Percentiles rank a stretch among this genome's conserved stretches.
These are phyloP conservation scores for Entomortierella parvispora DNA, from an alignment of 192 early-diverging fungal genomes.

Conservation along the genomic window DNA sequence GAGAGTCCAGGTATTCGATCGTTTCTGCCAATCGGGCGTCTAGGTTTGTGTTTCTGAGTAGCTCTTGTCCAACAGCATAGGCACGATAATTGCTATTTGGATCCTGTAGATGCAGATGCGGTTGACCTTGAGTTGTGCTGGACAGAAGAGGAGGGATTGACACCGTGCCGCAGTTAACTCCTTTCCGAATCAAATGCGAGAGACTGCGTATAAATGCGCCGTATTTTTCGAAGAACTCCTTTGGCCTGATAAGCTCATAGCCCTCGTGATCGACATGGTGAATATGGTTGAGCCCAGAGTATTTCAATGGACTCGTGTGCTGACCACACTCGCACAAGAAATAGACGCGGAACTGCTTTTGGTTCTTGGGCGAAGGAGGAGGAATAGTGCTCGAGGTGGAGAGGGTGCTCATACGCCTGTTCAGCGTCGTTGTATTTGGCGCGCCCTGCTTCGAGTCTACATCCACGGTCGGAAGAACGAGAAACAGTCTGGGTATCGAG, in stretches of 20 bases:
- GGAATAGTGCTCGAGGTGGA: not conserved
- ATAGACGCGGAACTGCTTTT: conserved; percentile 32
- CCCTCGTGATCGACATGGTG: conserved; percentile 40
- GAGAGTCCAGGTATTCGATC: conserved; percentile 31
- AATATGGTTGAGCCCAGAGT: conserved; percentile 27
- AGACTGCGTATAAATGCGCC: conserved; percentile 23
- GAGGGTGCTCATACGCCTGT: not conserved
- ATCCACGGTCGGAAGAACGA: conserved; percentile 16
- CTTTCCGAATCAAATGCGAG: conserved; percentile 29
- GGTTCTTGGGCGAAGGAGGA: not conserved
- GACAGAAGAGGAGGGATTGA: conserved; percentile 25
- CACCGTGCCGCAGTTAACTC: conserved; percentile 20
- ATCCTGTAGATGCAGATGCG: conserved; percentile 12
- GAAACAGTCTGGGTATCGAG: conserved; percentile 23
- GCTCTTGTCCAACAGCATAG: conserved; percentile 15
- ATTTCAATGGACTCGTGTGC: conserved; percentile 10
- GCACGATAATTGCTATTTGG: conserved; percentile 11
- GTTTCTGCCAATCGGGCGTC: conserved; percentile 25
- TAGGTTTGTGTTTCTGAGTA: conserved; percentile 14
- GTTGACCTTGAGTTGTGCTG: not conserved
- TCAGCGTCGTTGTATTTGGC: not conserved
- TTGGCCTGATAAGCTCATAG: conserved; percentile 23
- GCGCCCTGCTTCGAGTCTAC: conserved; percentile 4
- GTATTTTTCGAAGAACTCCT: conserved; percentile 36
- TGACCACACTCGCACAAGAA: conserved; percentile 38